Conservation (phyloP, 345 rosid species). For the Kandelia obovata region DNA sequence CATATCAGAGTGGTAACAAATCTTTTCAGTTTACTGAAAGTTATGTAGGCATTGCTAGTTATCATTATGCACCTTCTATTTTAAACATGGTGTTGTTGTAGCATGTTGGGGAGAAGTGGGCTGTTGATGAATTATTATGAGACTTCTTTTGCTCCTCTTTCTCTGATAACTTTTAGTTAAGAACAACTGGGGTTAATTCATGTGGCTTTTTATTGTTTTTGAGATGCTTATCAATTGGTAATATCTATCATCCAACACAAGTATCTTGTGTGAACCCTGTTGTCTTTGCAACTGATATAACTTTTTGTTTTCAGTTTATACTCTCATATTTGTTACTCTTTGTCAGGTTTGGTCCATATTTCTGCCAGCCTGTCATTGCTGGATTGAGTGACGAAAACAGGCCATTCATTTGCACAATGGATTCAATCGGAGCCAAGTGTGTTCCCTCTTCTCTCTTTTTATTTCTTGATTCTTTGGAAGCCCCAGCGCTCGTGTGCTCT, state of each 20-base stretch:
- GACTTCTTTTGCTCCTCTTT: no score
- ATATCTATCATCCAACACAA: background rate
- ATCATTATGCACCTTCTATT: background rate
- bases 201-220: background rate
- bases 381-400: slow-evolving; percentile 91
- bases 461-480: background rate
- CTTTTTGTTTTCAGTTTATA: no score
- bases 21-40: background rate
- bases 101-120: background rate
- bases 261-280: background rate
- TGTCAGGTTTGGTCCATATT: slow-evolving; percentile 92
- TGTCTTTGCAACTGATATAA: no score
- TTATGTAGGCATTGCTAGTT: background rate
- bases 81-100: background rate
- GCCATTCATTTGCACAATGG: slow-evolving; percentile 99
- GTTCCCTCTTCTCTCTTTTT: slow-evolving; percentile 27
- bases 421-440: slow-evolving; percentile 95
- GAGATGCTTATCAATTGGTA: background rate
- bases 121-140: background rate
- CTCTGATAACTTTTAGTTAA: no score
- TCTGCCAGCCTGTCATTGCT: slow-evolving; percentile 96
- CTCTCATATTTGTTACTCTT: background rate
- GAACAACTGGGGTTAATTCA: no score
- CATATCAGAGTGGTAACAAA: background rate
- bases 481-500: background rate